Evolutionary conservation across 2,329 filamentous ascomycete genomes (phyloP).

Genomic region (Myriosclerotinia curreyana): DNA sequence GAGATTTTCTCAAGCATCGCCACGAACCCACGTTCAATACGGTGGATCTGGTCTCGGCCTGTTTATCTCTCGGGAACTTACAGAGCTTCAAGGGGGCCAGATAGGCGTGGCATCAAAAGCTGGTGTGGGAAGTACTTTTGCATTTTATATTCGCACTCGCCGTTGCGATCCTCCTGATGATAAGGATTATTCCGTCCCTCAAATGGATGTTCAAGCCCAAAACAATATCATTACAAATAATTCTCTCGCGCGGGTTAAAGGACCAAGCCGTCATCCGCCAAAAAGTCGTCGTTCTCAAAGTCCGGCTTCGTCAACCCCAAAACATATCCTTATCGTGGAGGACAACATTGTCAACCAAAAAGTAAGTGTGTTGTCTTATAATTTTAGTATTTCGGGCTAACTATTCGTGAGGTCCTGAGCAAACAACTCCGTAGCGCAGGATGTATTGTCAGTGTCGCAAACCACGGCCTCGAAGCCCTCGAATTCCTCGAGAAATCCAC

Average conservation of each 20-base stretch:
- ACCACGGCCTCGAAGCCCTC: conserved; percentile 56
- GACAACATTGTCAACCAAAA: conserved; percentile 55
- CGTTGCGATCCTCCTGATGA: conserved; percentile 22
- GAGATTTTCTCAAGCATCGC: conserved; percentile 69
- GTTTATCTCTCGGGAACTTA: conserved; percentile 76
- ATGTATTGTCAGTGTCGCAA: conserved; percentile 47
- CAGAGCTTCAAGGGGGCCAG: conserved; percentile 75
- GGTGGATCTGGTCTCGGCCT: conserved; percentile 75
- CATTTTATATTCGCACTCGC: conserved; percentile 59
- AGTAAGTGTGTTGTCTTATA: neutral
- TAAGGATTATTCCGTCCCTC: neutral
- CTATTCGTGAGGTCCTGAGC: conserved; percentile 48
- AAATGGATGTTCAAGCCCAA: conserved; percentile 15
- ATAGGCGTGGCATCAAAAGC: conserved; percentile 70
- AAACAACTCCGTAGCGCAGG: conserved; percentile 49
- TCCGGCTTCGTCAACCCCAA: conserved; percentile 20
- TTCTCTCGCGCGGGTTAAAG: conserved; percentile 19
- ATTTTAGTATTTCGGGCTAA: neutral
- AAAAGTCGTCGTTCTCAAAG: conserved; percentile 3
- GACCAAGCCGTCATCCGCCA: neutral
- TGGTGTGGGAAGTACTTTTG: conserved; percentile 70
- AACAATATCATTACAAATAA: conserved; percentile 12
- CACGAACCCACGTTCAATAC: conserved; percentile 73
- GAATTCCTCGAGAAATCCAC: conserved; percentile 38
- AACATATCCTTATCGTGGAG: conserved; percentile 53